A percentile compares a stretch with the other conserved stretches of the same genome.
These are phyloP conservation scores for Botrytis cinerea DNA, from an alignment of 2,329 filamentous ascomycete species.

Conservation along the genomic window DNA sequence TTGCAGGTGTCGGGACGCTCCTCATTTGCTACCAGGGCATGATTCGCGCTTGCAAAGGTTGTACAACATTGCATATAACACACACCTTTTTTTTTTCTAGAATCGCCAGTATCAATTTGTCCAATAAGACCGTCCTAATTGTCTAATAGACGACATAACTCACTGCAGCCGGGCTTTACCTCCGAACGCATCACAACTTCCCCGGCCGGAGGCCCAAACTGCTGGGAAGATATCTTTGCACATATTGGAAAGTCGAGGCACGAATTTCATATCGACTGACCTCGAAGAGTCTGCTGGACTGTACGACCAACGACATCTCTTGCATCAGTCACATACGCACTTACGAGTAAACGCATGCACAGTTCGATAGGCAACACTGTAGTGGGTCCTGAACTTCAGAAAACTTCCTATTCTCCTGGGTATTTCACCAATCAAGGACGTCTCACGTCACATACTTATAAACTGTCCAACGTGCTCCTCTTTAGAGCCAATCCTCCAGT, in stretches of 20 bases:
- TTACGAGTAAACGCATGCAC: constrained; percentile 18
- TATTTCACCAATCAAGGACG: constrained; percentile 19
- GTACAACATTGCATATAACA: constrained; percentile 21
- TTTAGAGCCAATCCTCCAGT: constrained; percentile 16
- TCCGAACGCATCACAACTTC: constrained; percentile 23
- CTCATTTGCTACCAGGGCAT: constrained; percentile 25
- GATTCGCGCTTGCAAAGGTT: constrained; percentile 19
- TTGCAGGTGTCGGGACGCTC: constrained; percentile 26
- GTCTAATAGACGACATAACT: constrained; percentile 9
- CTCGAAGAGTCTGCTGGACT: constrained; percentile 18
- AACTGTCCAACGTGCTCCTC: constrained; percentile 23
- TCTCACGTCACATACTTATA: constrained; percentile 26
- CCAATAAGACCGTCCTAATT: constrained; percentile 9
- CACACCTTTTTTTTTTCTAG: constrained; percentile 17
- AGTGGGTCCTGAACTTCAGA: constrained; percentile 11
- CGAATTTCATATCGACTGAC: constrained; percentile 20
- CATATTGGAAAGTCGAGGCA: constrained; percentile 17
- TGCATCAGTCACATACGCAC: constrained; percentile 23
- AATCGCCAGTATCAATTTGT: constrained; percentile 8
- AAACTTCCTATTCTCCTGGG: constrained; percentile 13
- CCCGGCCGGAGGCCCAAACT: constrained; percentile 23
- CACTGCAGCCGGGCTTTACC: constrained; percentile 23
- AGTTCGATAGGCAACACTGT: constrained; percentile 19
- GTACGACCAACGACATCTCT: constrained; percentile 24
- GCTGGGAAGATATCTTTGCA: constrained; percentile 20